These are phyloP conservation scores for Apostasia ramifera DNA, from an alignment of 106 monocot genomes.

Conservation along the genomic window DNA sequence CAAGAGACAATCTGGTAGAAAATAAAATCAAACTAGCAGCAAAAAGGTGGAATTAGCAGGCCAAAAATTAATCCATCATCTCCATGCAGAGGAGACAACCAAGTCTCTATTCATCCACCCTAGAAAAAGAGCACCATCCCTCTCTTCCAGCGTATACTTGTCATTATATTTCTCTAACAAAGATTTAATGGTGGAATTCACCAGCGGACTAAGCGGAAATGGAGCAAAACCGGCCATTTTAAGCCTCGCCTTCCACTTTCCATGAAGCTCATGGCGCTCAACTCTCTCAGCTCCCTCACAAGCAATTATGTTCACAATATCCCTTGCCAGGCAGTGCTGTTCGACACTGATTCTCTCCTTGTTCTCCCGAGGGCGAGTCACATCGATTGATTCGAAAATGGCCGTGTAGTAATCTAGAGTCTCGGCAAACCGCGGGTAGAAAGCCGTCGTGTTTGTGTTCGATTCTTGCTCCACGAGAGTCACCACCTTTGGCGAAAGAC, in stretches of 20 bases:
- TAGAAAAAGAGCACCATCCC: conserved; percentile 82
- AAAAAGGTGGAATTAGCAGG: too few species aligned
- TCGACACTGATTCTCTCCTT: conserved; percentile 73
- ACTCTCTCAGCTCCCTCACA: conserved; percentile 84
- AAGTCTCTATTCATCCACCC: conserved; percentile 83
- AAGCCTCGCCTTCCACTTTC: conserved; percentile 85
- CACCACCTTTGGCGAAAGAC: conserved; percentile 65
- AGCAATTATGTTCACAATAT: conserved; percentile 90
- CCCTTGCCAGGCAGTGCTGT: conserved; percentile 92
- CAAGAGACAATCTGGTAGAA: too few species aligned
- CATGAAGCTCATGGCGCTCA: conserved; percentile 74
- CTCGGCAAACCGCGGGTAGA: conserved; percentile 65
- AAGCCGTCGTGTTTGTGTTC: conserved; percentile 84
- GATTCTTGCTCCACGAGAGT: conserved; percentile 88
- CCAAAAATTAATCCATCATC: conserved; percentile 16
- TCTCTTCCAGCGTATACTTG: conserved; percentile 61
- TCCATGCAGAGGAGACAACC: conserved; percentile 83
- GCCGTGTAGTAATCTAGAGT: conserved; percentile 66
- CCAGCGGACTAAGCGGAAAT: conserved; percentile 58
- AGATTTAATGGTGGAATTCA: conserved; percentile 69
- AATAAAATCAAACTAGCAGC: too few species aligned
- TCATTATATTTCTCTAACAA: conserved; percentile 57
- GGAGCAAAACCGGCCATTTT: conserved; percentile 81
- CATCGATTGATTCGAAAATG: conserved; percentile 81
- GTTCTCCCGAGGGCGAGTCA: conserved; percentile 48